Conservation (phyloP, 805 yeast genomes). For the Debaryomyces hansenii region DNA sequence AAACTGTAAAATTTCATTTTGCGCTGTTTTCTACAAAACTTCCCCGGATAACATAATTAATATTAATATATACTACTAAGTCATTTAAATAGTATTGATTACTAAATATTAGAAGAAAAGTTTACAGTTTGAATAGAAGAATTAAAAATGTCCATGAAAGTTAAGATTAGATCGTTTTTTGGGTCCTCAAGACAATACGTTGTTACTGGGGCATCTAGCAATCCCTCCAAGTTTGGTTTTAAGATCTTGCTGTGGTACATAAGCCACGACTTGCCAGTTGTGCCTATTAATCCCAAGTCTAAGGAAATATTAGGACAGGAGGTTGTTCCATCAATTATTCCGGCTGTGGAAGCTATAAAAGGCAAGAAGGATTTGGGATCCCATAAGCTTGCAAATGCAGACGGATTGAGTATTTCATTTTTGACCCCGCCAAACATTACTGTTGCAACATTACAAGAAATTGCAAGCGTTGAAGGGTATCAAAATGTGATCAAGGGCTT, state of each 20-base stretch:
- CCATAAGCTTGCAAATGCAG: slow-evolving; percentile 28
- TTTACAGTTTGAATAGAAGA: too few relatives aligned
- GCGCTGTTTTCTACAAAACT: too few relatives aligned
- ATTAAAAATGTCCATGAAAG: slow-evolving; percentile 35
- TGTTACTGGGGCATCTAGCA: slow-evolving; percentile 72
- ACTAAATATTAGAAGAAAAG: too few relatives aligned
- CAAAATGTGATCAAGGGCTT: slow-evolving; percentile 48
- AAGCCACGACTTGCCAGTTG: slow-evolving; percentile 53
- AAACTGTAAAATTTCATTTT: slow-evolving; percentile 30
- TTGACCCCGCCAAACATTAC: slow-evolving; percentile 75
- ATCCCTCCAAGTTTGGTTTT: slow-evolving; percentile 65
- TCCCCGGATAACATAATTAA: too few relatives aligned
- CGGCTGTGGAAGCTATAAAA: slow-evolving; percentile 22
- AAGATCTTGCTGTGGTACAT: slow-evolving; percentile 71
- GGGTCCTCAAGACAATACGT: slow-evolving; percentile 53
- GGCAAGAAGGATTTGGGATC: slow-evolving; percentile 17
- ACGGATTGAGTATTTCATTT: slow-evolving; percentile 60
- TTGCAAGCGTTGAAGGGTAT: slow-evolving; percentile 42
- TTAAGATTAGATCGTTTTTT: slow-evolving; percentile 46
- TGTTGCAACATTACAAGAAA: slow-evolving; percentile 28
- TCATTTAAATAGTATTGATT: too few relatives aligned
- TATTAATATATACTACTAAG: too few relatives aligned
- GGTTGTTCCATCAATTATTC: slow-evolving; percentile 34
- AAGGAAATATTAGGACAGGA: slow-evolving; percentile 45
- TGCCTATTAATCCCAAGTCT: slow-evolving; percentile 65